phyloP scores from a whole-genome alignment of 202 grass and related monocot species.

The Hordeum pubiflorum region DNA sequence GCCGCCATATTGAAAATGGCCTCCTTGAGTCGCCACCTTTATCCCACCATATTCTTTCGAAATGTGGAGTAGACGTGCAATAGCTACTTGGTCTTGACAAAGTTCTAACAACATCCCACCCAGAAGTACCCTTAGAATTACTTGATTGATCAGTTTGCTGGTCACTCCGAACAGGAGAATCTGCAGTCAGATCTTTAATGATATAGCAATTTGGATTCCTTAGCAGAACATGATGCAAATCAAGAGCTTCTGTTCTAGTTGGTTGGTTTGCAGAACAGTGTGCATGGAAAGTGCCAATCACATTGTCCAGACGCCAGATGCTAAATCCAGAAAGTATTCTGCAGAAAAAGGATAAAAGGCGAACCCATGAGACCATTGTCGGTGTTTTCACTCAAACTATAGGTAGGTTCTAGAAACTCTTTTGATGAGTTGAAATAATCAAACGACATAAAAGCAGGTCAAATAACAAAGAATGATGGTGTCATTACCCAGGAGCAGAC shows the following conservation, averaged over 20 bases:
- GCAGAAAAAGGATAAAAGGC: slow-evolving; percentile 10
- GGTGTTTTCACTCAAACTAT: background rate
- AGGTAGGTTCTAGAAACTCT: background rate
- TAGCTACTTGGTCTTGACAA: slow-evolving; percentile 69
- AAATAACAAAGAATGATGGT: slow-evolving; percentile 15
- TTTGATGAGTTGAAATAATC: background rate
- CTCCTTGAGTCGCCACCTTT: slow-evolving; percentile 74
- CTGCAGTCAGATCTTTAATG: slow-evolving; percentile 40
- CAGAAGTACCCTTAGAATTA: slow-evolving; percentile 39
- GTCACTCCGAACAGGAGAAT: slow-evolving; percentile 38
- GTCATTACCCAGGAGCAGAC: slow-evolving; percentile 51
- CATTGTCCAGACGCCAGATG: slow-evolving; percentile 89
- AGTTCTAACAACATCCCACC: slow-evolving; percentile 74
- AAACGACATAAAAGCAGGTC: slow-evolving; percentile 1
- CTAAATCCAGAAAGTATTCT: slow-evolving; percentile 66
- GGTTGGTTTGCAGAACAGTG: slow-evolving; percentile 73
- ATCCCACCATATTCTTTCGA: slow-evolving; percentile 99
- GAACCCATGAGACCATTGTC: background rate
- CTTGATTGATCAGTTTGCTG: slow-evolving; percentile 35
- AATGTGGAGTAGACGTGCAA: slow-evolving; percentile 84
- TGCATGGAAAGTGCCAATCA: slow-evolving; percentile 62
- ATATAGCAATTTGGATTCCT: slow-evolving; percentile 65
- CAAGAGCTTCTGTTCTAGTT: slow-evolving; percentile 39
- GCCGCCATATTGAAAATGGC: slow-evolving; percentile 89
- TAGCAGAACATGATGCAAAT: slow-evolving; percentile 88